Evolutionary conservation across 352 stramenopile species (phyloP), one percentile per base, ranked within the genome.

Genomic region (Phytophthora parvispora): DNA sequence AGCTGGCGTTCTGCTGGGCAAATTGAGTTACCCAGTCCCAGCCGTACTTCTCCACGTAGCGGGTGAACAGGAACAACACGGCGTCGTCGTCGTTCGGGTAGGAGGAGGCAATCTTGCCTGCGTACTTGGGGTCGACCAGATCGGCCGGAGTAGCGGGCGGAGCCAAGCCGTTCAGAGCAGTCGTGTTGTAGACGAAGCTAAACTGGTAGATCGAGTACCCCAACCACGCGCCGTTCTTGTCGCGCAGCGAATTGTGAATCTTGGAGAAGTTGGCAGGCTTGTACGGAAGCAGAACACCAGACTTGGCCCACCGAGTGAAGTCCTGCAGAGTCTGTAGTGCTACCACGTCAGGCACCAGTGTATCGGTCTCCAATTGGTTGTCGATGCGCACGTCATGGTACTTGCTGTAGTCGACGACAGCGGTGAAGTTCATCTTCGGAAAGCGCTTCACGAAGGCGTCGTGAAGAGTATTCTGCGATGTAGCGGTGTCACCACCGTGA

Each of bases 381-480:
- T 94, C 79, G 31, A 87, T 78, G 16, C 84, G 86, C 36, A 80
- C 86, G 55, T 87, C 54, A 60, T 88, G 74, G 64, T 78, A 85
- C 71, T 86, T 86, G 74, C 59, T 75, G 77, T 90, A 81, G 67
- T 82, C 77, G 15, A 80, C 64, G 51, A 82, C 38, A 8, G 82
- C 42, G 20, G 77, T 84, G 67, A 86, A 77, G 48, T 87, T 87
- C 62, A 90, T 69, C 15, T 80, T 54, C n/a, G 83, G 78, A 64
- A 78, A 85, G 4, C 73, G 58, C 0, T 54, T 54, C 1, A 27
- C 24, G 47, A 77, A 74, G 9, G 67, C 63, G 15, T 67, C 50
- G 15, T 59, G 48, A 4, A 75, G 25, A 6, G 12, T 31, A 31
- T 72, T 45, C 31, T 73, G 67, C 51, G 80, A 74, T 2, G 53